Base-by-base conservation (phyloP, 2,329 filamentous ascomycete species). In the Fusarium buxicola region DNA sequence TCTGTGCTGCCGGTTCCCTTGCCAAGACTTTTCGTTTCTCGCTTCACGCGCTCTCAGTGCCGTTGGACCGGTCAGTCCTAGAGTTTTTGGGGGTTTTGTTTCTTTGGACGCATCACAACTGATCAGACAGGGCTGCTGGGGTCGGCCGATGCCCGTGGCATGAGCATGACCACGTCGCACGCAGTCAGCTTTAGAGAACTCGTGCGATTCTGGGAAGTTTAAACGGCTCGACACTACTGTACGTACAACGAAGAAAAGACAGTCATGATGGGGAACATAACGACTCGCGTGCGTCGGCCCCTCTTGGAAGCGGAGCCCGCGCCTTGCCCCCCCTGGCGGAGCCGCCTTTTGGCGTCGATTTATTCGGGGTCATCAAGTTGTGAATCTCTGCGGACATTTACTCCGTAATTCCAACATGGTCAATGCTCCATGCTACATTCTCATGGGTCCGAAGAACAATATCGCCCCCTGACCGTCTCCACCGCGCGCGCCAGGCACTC, bases 21-120 rank as follows among this genome's bases (percentile, higher is more conserved):
- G 61, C 62, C 56, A 58, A 65, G 60, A 44, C 56, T 51, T 56
- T 63, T 60, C 43, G 21, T 21, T 28, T 39, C 34, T 43, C 36
- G 45, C 45, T 47, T 39, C 51, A 56, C 21, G 40, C 50, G 64
- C 51, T 46, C 31, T 54, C 55, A 36, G 59, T 48, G 60, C 60
- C 61, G 39, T 45, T 43, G 21, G 53, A 49, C 40, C 50, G 53
- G 52, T 63, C 48, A 58, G 40, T 59, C 28, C 59, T 34, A 32
- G 46, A 53, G 13, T 38, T 52, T 35, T 30, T 58, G 15, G 7
- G 16, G 28, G n/a, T 28, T 21, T n/a, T 11, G 30, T 32, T 16
- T 25, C 16, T 51, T 44, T 34, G 25, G 21, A 45, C 28, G 18
- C 21, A 4, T 21, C 21, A 21, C 21, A 21, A 21, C 21, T 21